Evolutionary conservation across 1,139 yeast genomes (phyloP), one percentile per base, ranked within the genome.

Genomic region (Nakaseomyces bracarensis): DNA sequence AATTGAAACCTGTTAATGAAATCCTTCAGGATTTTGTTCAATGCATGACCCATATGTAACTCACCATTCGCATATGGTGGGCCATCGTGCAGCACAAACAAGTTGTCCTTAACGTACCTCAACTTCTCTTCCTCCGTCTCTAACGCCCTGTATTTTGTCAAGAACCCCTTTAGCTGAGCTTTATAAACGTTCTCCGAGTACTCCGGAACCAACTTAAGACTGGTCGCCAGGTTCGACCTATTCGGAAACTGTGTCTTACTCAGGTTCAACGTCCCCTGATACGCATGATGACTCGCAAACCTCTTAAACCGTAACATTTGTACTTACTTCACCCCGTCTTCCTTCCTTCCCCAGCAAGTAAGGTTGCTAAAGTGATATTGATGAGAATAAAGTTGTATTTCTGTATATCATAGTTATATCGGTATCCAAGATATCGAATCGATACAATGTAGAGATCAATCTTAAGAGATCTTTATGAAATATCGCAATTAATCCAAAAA

Each of bases 21-120:
- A 63, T 91, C 99, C 61, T 91, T 91, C 43, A 86, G 64, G 19
- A 87, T 75, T 57, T 91, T 91, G 64, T 91, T 91, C 55, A 91
- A 65, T 0, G 97, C 89, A 64, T 91, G 99, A 1, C 99, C 99
- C 47, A 89, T 64, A 60, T 91, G 99, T 20, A 91, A 67, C 48
- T 82, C 86, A 3, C 97, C 98, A 58, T 91, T 91, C 10, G 98
- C 97, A 64, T 89, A 91, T 0, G 99, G 99, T 0, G 99, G 99
- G 0, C 99, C 99, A 64, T 91, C 99, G 52, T 89, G 97, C 3
- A 91, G 67, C 1, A 82, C 71, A 51, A 85, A 86, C n/a, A 68
- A 50, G 21, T 67, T 62, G 1, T 64, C 55, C 31, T 48, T 44
- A 2, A 57, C 49, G 39, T 49, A 56, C 15, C 9, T 20, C 20